Base-by-base conservation (phyloP, 805 yeast species). In the Myxozyma melibiosi region DNA sequence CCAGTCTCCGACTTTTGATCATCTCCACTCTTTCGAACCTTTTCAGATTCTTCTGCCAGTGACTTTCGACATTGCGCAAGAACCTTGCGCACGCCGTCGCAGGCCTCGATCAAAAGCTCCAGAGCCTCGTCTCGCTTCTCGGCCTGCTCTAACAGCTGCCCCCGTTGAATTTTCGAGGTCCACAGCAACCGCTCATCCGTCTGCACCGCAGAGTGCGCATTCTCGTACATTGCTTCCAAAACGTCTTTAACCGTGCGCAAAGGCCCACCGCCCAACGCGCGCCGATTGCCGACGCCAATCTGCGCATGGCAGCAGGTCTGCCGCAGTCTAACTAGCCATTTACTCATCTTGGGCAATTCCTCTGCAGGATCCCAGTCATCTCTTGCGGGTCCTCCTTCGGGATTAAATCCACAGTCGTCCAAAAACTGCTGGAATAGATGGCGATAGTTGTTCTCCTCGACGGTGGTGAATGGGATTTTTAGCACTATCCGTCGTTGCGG, bases 381-480 rank as follows among this genome's bases (percentile, higher is more conserved):
- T 3, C 53, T 28, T 3, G 61, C 33, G 22, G 62, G 60, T n/a
- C 42, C 54, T 5, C 58, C 65, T 27, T 48, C 47, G 7, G 58
- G 57, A 11, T 57, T 53, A 11, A 70, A 3, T 84, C 84, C 31
- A 82, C 87, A 30, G 75, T 79, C 14, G 71, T 66, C 50, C 83
- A 73, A 51, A 66, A 90, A 89, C n/a, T 80, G 79, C 18, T 79
- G 76, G 67, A 82, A 82, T 20, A 82, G 64, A 62, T 83, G 83
- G 50, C 84, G 80, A 68, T 94, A 94, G 66, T 88, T 85, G 67
- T 88, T 90, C 67, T 87, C 86, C 68, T 94, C 99, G 20, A 94
- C 81, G 0, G 89, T 84, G 2, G 87, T 84, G 69, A 94, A 87
- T 2, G 90, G 89, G 18, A 88, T 76, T 1, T 88, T 78, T 47